Percentiles rank a stretch among this genome's conserved stretches.
phyloP scores from a whole-genome alignment of 2,329 filamentous ascomycete species.

The Fusarium tjaetaba region DNA sequence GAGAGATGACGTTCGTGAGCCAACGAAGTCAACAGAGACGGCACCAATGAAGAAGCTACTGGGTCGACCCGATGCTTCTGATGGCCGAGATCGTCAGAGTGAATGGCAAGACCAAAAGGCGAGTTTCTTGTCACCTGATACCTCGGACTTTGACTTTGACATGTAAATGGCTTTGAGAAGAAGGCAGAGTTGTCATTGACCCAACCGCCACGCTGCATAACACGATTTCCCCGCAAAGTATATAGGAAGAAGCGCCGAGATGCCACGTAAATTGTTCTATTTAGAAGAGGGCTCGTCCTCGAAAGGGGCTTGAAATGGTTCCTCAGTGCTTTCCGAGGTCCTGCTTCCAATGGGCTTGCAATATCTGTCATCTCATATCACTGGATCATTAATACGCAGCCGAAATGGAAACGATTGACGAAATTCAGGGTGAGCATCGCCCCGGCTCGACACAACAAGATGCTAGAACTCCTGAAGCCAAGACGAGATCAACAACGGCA shows the following conservation, averaged over 20 bases:
- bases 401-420: neutral
- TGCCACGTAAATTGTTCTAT: neutral
- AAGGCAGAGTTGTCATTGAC: neutral
- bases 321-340: neutral
- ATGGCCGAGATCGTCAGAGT: neutral
- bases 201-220: neutral
- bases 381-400: neutral
- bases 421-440: neutral
- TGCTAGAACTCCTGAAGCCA: neutral
- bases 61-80: neutral
- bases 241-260: neutral
- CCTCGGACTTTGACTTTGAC: neutral
- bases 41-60: neutral
- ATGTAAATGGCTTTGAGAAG: neutral
- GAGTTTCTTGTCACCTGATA: neutral
- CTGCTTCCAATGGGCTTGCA: neutral
- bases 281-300: neutral
- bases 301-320: neutral
- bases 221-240: neutral
- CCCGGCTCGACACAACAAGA: neutral
- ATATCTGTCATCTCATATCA: neutral
- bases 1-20: neutral
- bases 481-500: slow-evolving; percentile 1
- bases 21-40: neutral
- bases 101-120: neutral